Evolutionary conservation across 2,329 filamentous ascomycete genomes (phyloP).

Genomic region (Phyllachora maydis): DNA sequence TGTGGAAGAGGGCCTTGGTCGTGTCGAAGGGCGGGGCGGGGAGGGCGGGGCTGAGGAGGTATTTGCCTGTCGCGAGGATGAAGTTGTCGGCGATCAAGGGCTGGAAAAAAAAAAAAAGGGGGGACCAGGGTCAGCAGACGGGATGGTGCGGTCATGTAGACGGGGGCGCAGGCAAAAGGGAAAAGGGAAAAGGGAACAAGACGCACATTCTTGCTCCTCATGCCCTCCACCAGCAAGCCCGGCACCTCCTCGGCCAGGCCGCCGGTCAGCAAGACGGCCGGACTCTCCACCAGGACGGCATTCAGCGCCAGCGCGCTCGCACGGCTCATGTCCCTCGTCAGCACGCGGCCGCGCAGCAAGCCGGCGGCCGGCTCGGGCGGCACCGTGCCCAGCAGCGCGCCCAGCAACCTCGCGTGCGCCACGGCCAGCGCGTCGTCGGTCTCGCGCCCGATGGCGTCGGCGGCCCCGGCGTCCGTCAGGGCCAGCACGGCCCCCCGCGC

Average conservation of each 20-base stretch:
- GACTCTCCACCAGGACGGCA: conserved; percentile 66
- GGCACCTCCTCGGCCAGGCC: conserved; percentile 53
- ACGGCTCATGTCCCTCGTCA: conserved; percentile 54
- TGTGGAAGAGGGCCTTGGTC: conserved; percentile 61
- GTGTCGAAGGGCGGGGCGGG: conserved; percentile 60
- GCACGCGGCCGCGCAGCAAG: conserved; percentile 50
- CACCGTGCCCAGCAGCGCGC: conserved; percentile 74
- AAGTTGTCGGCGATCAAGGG: conserved; percentile 75
- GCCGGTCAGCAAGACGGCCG: conserved; percentile 44
- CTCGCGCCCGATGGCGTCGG: too few relatives aligned
- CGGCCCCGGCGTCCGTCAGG: conserved; percentile 70
- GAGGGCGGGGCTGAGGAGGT: conserved; percentile 47
- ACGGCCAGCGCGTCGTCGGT: conserved; percentile 62
- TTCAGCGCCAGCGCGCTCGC: conserved; percentile 76
- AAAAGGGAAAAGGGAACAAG: conserved; percentile 3
- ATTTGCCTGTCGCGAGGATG: conserved; percentile 80
- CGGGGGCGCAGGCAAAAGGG: conserved; percentile 1
- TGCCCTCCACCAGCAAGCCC: conserved; percentile 59
- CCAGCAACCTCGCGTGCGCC: conserved; percentile 77
- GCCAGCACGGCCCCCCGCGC: conserved; percentile 72
- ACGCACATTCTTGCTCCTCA: conserved; percentile 55
- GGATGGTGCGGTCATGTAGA: background rate
- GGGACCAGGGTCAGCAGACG: background rate
- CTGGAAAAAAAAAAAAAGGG: conserved; percentile 15
- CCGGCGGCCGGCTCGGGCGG: conserved; percentile 44